Base-by-base conservation (phyloP, 768 basidiomycete species). In the Lactarius deliciosus region DNA sequence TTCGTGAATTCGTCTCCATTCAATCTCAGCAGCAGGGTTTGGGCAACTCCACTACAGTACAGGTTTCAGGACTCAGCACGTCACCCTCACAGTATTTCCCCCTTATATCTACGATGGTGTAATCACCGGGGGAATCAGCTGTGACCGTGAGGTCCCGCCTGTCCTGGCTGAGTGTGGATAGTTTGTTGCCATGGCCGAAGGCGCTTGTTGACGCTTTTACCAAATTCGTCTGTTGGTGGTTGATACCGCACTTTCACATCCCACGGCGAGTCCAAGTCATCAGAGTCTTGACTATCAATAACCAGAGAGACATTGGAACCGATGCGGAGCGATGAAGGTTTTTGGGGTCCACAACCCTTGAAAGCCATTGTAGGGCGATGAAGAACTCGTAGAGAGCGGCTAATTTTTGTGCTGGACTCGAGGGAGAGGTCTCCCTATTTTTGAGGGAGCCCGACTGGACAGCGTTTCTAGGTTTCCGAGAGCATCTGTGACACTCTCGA, bases 1-100 rank as follows among this genome's bases (percentile, higher is more conserved):
- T 79, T 96, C 94, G 68, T 94, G 92, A 65, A 96, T 90, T 59
- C 88, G 88, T 71, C 88, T 91, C 86, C 92, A 94, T 76, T 89
- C 85, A 66, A 96, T 91, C 72, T 96, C 89, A 28, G 93, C 91
- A 3, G 85, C 86, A n/a, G 2, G 95, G 95, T 36, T 82, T 73
- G 5, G 92, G 91, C 69, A 85, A 83, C 74, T 94, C 87, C 34
- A 89, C 77, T 3, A 96, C 91, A 64, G 79, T 83, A 71, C 93
- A 94, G 5, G 81, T 85, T 64, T 94, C 92, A 0, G 94, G 93
- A 57, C 91, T 89, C 50, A 93, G 79, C 1, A 98, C 86, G 65
- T 91, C 89, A 7, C 95, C 95, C 53, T 84, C 79, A 72, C 95
- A 98, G 76, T 85, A 86, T 81, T 85, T 88, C 47, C 96, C 94